Evolutionary conservation across 305 asterid species (phyloP), one percentile per base, ranked within the genome.

Genomic region (Solanum hybrid): DNA sequence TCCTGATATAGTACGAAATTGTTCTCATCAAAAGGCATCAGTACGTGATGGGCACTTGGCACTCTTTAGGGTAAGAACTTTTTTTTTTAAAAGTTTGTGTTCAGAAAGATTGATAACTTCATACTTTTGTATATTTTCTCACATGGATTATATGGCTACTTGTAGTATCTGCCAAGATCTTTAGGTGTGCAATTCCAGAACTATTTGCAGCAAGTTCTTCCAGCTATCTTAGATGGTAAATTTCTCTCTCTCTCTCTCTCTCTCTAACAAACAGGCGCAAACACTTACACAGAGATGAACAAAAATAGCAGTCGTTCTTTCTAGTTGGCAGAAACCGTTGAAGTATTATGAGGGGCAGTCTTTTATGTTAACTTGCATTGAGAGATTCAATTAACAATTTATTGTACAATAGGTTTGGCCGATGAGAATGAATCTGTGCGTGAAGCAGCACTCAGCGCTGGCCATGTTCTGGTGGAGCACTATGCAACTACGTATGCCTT

Each of bases 361-460:
- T 20, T 75, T 76, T 88, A 76, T 88, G 40, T 88, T 88, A 79
- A 35, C 79, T 77, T 36, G 20, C 36, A 24, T 80, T 31, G 76
- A 38, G 64, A 66, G 11, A 38, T 81, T 89, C 79, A 88, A 87
- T 76, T 88, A 60, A 88, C 78, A 32, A 88, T 90, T 56, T 90
- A 87, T 32, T 90, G 46, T 32, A 32, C 46, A 11, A 71, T 94
- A 98, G 99, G 99, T 64, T 98, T 98, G 86, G 99, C 99, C 87
- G 99, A 98, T 93, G 99, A 98, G 95, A 98, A 97, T 91, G 99
- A 98, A 92, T 98, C 99, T 90, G 99, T 98, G 37, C 98, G 99
- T 85, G 99, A 98, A 40, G 99, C 99, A 79, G 99, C 99, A 85
- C 98, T 98, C 90, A 94, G 98, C 90, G 98, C 99, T 87, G 99